Percentiles rank a stretch among this genome's conserved stretches.
Evolutionary conservation across 2,329 filamentous ascomycete species (phyloP).

Genomic region (Geoglossum cookeanum): DNA sequence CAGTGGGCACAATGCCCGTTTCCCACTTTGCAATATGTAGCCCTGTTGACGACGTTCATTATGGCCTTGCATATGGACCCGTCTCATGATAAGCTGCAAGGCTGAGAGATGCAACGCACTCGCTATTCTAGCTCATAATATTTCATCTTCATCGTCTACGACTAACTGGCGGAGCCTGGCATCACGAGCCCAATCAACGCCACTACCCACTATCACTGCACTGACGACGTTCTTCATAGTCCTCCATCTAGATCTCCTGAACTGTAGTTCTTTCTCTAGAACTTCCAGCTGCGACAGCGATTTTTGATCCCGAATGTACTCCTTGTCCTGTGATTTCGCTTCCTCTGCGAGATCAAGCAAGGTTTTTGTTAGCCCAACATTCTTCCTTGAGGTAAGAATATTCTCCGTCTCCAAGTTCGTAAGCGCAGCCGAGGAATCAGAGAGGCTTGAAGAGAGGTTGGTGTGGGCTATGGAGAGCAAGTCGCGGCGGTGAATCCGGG

Average conservation of each 20-base stretch:
- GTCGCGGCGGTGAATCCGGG: conserved; percentile 48
- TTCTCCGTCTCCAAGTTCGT: conserved; percentile 39
- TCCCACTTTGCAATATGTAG: background rate
- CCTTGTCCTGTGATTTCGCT: conserved; percentile 31
- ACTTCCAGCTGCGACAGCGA: conserved; percentile 35
- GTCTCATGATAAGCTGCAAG: background rate
- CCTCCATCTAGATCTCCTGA: conserved; percentile 47
- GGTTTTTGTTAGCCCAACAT: conserved; percentile 40
- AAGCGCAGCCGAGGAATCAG: conserved; percentile 32
- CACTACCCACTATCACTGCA: conserved; percentile 62
- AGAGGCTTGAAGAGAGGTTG: conserved; percentile 34
- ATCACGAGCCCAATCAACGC: conserved; percentile 62
- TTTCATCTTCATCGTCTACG: conserved; percentile 39
- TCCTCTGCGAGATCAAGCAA: conserved; percentile 44
- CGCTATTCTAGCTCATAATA: background rate
- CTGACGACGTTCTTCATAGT: conserved; percentile 63
- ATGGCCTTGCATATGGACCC: background rate
- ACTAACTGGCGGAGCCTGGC: conserved; percentile 49
- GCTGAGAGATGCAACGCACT: background rate
- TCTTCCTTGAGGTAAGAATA: conserved; percentile 36
- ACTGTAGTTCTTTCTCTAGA: conserved; percentile 39
- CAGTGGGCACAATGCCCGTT: background rate
- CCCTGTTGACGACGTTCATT: no score
- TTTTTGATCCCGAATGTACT: conserved; percentile 33
- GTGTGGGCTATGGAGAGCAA: conserved; percentile 43